Conservation (phyloP, 495 filamentous ascomycete species). For the Podospora anserina region DNA sequence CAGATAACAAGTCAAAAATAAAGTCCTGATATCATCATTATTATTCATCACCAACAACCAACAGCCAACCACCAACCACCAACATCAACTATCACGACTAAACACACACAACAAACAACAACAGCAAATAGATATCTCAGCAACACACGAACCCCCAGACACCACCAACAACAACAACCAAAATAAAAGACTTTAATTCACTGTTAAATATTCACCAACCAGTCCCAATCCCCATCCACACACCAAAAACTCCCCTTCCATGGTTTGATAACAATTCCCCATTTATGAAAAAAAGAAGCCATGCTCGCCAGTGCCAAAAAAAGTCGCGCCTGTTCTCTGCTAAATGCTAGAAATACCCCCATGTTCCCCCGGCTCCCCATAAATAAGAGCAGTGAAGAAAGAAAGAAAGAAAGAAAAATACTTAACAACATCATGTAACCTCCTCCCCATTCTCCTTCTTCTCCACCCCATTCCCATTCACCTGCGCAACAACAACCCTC, state of each 20-base stretch:
- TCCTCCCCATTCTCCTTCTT: background rate
- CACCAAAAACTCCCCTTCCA: too few relatives aligned
- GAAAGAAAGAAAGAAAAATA: background rate
- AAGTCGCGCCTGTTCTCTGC: too few relatives aligned
- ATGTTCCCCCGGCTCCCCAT: background rate
- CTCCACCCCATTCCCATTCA: background rate
- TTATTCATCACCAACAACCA: background rate
- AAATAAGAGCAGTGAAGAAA: too few relatives aligned
- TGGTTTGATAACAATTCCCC: too few relatives aligned
- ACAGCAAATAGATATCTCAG: background rate
- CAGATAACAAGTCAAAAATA: background rate
- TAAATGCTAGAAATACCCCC: too few relatives aligned
- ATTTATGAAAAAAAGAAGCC: too few relatives aligned
- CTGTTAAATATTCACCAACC: too few relatives aligned
- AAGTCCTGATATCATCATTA: background rate
- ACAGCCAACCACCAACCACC: background rate
- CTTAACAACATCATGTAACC: too few relatives aligned
- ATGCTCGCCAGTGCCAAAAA: too few relatives aligned
- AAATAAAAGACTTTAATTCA: background rate
- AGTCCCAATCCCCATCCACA: too few relatives aligned
- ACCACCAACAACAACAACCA: background rate
- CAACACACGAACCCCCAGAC: background rate
- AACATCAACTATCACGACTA: background rate
- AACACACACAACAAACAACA: background rate
- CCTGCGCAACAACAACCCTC: conserved; percentile 39